Evolutionary conservation across 768 basidiomycete genomes (phyloP), one percentile per base, ranked within the genome.

Genomic region (Mycena vulgaris): DNA sequence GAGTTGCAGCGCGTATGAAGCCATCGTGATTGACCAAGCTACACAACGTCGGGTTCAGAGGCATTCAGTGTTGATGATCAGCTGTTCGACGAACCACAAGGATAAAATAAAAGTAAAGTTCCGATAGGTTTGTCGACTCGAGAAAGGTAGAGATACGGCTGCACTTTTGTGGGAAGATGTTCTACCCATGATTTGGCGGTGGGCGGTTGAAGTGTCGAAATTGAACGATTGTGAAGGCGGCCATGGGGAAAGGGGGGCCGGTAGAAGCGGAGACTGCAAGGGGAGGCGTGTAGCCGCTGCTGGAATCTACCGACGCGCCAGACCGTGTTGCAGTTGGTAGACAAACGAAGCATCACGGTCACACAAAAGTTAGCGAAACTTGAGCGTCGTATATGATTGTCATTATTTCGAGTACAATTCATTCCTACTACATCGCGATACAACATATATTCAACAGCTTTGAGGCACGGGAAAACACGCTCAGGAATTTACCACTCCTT

Each of bases 1-100:
- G 6, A 88, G 83, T 25, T 91, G 84, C 10, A 90, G 81, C 14
- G 94, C 92, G 75, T 96, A 97, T 2, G 95, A 91, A 0, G 96
- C 96, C 94, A 99, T 97, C 9, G 95, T 95, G 76, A 99, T 98
- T 13, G 96, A 95, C 98, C 98, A 99, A 10, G 96, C 98, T 99
- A 73, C 40, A 66, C 45, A n/a, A 16, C 4, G n/a, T 31, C 49
- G n/a, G 40, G 23, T 55, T 39, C 40, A 68, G 49, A 27, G 11
- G 42, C 9, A 48, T 19, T 23, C 17, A 30, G 51, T 64, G 37
- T 23, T 27, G 55, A 9, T 23, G 28, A 16, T 21, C 11, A 45
- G 3, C 51, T 30, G 35, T 11, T 21, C 35, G 52, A 89, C 92
- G 75, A 63, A 98, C 97, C 89, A 80, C 98, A 99, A 1, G 98